A percentile compares a stretch with the other conserved stretches of the same genome.
phyloP scores from a whole-genome alignment of 2,329 filamentous ascomycete genomes.

The Raffaelea ambrosiae region DNA sequence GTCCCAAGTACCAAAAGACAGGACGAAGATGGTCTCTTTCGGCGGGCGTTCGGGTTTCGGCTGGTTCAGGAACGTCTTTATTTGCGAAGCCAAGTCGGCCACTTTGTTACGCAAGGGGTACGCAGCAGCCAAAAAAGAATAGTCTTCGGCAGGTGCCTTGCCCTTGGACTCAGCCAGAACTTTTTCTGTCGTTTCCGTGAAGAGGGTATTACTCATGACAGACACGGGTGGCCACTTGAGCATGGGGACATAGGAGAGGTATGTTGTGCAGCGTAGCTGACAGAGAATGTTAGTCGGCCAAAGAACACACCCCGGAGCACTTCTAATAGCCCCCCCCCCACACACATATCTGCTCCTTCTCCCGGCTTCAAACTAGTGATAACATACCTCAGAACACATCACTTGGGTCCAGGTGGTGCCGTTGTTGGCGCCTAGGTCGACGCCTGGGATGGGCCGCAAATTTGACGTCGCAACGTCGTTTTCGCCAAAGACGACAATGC shows the following conservation, averaged over 20 bases:
- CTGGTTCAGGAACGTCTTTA: slow-evolving; percentile 35
- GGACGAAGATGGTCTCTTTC: slow-evolving; percentile 43
- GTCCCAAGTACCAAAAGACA: slow-evolving; percentile 47
- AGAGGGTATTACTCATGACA: slow-evolving; percentile 46
- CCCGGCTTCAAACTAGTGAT: background rate
- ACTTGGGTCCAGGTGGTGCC: slow-evolving; percentile 36
- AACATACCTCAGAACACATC: slow-evolving; percentile 37
- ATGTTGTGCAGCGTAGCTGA: slow-evolving; percentile 36
- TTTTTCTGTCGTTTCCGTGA: slow-evolving; percentile 35
- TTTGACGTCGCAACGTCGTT: slow-evolving; percentile 31
- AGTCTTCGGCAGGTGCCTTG: slow-evolving; percentile 31
- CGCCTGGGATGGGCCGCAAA: slow-evolving; percentile 12
- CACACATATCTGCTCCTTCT: background rate
- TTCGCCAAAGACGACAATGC: slow-evolving; percentile 45
- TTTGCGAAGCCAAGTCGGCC: slow-evolving; percentile 35
- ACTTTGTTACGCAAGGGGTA: slow-evolving; percentile 31
- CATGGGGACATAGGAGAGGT: slow-evolving; percentile 36
- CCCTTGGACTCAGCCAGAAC: slow-evolving; percentile 20
- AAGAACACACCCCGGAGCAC: too few species aligned
- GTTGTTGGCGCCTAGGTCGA: slow-evolving; percentile 8
- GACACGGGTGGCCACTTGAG: slow-evolving; percentile 19
- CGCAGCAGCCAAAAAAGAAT: slow-evolving; percentile 30
- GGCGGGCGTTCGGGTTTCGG: slow-evolving; percentile 23
- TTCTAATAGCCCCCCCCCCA: too few species aligned
- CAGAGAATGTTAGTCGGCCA: slow-evolving; percentile 12